phyloP scores from a whole-genome alignment of 2,329 filamentous ascomycete species.

The Trichophyton equinum region DNA sequence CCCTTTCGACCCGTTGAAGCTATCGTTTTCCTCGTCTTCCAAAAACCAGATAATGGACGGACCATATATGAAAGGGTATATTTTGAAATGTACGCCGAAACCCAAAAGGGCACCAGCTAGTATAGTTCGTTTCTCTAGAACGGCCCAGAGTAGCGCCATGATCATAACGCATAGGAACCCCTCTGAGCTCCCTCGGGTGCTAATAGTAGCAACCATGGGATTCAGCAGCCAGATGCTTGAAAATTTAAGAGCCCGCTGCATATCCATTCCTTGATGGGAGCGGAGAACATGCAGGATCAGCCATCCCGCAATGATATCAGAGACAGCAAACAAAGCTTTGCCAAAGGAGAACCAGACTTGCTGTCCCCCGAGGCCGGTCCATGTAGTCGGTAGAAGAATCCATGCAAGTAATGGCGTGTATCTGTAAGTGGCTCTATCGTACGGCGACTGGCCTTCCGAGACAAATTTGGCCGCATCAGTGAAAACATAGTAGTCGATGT shows the following conservation, averaged over 20 bases:
- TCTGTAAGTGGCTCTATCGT: slow-evolving; percentile 83
- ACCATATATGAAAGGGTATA: slow-evolving; percentile 95
- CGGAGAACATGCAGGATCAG: slow-evolving; percentile 50
- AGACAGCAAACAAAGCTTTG: slow-evolving; percentile 71
- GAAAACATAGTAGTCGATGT: slow-evolving; percentile 98
- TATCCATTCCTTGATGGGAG: slow-evolving; percentile 36
- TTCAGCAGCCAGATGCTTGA: slow-evolving; percentile 88
- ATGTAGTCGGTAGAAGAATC: slow-evolving; percentile 71
- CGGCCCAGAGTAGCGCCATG: slow-evolving; percentile 70
- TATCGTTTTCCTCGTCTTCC: slow-evolving; percentile 8
- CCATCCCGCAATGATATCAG: slow-evolving; percentile 76
- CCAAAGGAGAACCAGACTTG: slow-evolving; percentile 62
- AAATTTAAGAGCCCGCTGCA: slow-evolving; percentile 54
- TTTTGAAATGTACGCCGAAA: slow-evolving; percentile 88
- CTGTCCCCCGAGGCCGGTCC: slow-evolving; percentile 25
- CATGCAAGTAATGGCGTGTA: slow-evolving; percentile 92
- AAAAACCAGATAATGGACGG: slow-evolving; percentile 39
- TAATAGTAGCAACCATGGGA: slow-evolving; percentile 96
- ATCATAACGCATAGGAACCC: slow-evolving; percentile 78
- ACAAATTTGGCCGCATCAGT: slow-evolving; percentile 82
- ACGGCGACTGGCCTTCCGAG: slow-evolving; percentile 57
- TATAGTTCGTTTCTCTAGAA: slow-evolving; percentile 47
- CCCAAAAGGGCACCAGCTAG: slow-evolving; percentile 68
- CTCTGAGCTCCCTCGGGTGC: slow-evolving; percentile 86
- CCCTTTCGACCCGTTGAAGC: neutral